These are phyloP conservation scores for Tripterygium wilfordii DNA, from an alignment of 177 flowering plant genomes.

Conservation along the genomic window DNA sequence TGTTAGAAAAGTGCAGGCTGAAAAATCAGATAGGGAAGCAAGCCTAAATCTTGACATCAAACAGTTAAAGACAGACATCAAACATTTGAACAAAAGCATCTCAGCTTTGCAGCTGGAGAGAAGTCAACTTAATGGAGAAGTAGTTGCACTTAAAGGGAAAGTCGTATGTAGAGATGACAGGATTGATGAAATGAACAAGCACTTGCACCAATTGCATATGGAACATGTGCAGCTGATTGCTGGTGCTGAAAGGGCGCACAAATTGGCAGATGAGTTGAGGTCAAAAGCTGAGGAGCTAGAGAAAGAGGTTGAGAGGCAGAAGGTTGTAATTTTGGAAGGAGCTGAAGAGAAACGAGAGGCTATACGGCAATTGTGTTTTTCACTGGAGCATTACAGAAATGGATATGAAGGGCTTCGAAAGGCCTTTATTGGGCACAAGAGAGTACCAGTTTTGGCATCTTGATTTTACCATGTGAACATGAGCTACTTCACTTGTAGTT, in stretches of 20 bases:
- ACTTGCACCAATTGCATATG: constrained; percentile 32
- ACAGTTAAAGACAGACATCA: constrained; percentile 32
- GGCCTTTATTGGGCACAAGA: constrained; percentile 45
- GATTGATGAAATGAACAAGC: constrained; percentile 37
- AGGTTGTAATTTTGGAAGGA: constrained; percentile 35
- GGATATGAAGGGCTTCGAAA: constrained; percentile 49
- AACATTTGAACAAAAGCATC: constrained; percentile 31
- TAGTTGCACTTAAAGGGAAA: constrained; percentile 28
- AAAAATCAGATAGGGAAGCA: constrained; percentile 29
- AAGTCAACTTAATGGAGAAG: constrained; percentile 31
- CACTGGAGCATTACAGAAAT: constrained; percentile 65
- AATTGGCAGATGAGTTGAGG: constrained; percentile 22
- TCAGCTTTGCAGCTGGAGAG: constrained; percentile 36
- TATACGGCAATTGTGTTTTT: constrained; percentile 76
- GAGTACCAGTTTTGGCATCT: constrained; percentile 26
- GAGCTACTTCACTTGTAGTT: background rate
- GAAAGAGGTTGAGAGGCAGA: constrained; percentile 49
- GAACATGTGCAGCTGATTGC: constrained; percentile 42
- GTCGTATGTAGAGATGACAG: constrained; percentile 29
- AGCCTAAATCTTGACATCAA: constrained; percentile 34
- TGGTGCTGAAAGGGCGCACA: constrained; percentile 25
- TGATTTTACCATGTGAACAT: constrained; percentile 12
- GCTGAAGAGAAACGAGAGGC: constrained; percentile 84
- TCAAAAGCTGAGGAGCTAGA: constrained; percentile 39
- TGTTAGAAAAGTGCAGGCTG: constrained; percentile 23